Evolutionary conservation across 306 rosid species (phyloP).

Genomic region (Medicago lupulina): DNA sequence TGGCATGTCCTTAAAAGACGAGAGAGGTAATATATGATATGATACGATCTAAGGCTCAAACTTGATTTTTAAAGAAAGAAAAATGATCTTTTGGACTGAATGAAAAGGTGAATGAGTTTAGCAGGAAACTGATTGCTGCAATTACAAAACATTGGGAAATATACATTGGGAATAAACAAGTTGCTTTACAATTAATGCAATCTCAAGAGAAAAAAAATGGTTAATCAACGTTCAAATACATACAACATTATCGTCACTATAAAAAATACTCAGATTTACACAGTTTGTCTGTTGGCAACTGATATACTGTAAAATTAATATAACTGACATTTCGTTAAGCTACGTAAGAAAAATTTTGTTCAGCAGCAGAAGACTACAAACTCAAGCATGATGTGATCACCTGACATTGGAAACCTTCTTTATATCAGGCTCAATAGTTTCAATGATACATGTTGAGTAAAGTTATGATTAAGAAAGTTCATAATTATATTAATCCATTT

Average conservation of each 20-base stretch:
- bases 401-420: background rate
- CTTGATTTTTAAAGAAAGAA: background rate
- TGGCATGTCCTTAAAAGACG: background rate
- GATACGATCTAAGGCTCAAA: background rate
- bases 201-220: background rate
- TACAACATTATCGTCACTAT: background rate
- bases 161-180: background rate
- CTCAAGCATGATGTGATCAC: background rate
- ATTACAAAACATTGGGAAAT: background rate
- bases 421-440: background rate
- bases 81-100: background rate
- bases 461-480: constrained; percentile 3
- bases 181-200: background rate
- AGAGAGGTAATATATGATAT: background rate
- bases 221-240: background rate
- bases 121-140: background rate
- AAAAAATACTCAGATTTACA: background rate
- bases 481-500: constrained; percentile 4
- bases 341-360: background rate
- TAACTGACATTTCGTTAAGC: background rate
- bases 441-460: background rate
- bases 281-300: background rate
- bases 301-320: background rate
- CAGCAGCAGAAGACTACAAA: background rate
- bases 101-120: background rate